A percentile compares a stretch with the other conserved stretches of the same genome.
These are phyloP conservation scores for Blastocystis sp. DNA, from an alignment of 352 stramenopile genomes.

Conservation along the genomic window DNA sequence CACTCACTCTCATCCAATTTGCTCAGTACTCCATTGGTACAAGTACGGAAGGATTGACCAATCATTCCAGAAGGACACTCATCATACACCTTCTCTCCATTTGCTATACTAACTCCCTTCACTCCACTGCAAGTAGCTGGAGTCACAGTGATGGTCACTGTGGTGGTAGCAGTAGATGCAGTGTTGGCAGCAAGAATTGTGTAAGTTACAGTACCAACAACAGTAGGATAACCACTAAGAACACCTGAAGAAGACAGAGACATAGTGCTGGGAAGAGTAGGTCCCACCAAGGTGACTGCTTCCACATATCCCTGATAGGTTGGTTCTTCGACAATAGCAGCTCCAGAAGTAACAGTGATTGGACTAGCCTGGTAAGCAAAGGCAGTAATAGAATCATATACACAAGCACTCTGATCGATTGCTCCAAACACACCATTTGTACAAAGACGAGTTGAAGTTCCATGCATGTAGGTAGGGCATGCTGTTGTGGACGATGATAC, in stretches of 20 bases:
- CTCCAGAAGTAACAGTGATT: neutral
- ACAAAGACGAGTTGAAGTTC: neutral
- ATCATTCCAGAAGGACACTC: neutral
- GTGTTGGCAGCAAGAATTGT: slow-evolving; percentile 14
- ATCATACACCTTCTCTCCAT: neutral
- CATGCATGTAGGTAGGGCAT: neutral
- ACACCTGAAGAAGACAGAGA: neutral
- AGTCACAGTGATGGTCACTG: neutral
- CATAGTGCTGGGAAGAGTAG: neutral
- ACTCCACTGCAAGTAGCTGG: neutral
- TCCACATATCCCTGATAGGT: neutral
- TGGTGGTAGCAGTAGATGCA: neutral
- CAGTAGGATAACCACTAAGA: neutral
- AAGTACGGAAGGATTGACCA: neutral
- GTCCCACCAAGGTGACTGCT: neutral
- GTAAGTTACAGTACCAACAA: neutral
- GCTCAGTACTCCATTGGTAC: slow-evolving; percentile 13
- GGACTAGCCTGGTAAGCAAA: neutral
- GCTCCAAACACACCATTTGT: slow-evolving; percentile 39
- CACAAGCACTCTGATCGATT: neutral
- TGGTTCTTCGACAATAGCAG: neutral
- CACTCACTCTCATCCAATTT: neutral
- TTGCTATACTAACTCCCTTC: neutral
- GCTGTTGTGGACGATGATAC: neutral
- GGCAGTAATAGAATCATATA: neutral